Evolutionary conservation across 2,329 filamentous ascomycete genomes (phyloP).

Genomic region (Exophiala mesophila): DNA sequence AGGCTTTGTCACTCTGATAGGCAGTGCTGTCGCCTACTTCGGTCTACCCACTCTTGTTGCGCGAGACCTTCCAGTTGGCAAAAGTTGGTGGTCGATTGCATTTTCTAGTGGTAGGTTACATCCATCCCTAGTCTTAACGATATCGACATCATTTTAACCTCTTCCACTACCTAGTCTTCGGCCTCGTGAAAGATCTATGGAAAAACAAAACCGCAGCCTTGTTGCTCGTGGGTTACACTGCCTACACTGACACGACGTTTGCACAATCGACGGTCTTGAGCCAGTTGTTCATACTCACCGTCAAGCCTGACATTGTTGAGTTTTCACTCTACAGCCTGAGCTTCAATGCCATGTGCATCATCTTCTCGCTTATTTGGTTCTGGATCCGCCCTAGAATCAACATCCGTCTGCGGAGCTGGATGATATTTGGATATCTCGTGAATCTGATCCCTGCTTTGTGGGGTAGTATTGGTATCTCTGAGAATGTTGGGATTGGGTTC

Average conservation of each 20-base stretch:
- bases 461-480: slow-evolving; percentile 6
- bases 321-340: slow-evolving; percentile 2
- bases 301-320: slow-evolving; percentile 1
- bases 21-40: background rate
- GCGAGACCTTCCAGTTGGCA: background rate
- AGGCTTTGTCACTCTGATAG: slow-evolving; percentile 6
- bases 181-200: slow-evolving; percentile 1
- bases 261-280: slow-evolving; percentile 1
- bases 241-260: slow-evolving; percentile 5
- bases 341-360: background rate
- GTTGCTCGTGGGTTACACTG: slow-evolving; percentile 5
- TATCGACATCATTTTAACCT: too few species aligned
- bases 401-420: slow-evolving; percentile 51
- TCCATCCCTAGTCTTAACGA: too few species aligned
- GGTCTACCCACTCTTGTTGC: slow-evolving; percentile 2
- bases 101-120: too few species aligned
- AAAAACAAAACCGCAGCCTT: background rate
- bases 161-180: background rate
- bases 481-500: slow-evolving; percentile 1
- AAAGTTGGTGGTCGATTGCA: background rate
- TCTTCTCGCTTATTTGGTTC: too few species aligned
- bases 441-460: slow-evolving; percentile 36
- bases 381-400: background rate
- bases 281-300: slow-evolving; percentile 1
- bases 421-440: slow-evolving; percentile 71